These are phyloP conservation scores for Letharia columbiana DNA, from an alignment of 495 filamentous ascomycete species.

Conservation along the genomic window DNA sequence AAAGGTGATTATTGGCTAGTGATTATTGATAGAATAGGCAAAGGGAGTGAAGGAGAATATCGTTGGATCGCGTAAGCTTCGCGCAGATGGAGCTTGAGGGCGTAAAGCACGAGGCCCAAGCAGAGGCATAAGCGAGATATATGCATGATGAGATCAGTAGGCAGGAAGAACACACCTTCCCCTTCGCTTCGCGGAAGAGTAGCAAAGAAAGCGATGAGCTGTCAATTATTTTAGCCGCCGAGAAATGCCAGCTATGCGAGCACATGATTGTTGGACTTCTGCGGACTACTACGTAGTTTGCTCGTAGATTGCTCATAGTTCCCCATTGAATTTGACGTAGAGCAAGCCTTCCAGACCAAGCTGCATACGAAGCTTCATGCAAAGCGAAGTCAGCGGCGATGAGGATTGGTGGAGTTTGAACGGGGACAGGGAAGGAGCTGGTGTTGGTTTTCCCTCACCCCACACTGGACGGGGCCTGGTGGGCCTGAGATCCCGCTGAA, in stretches of 20 bases:
- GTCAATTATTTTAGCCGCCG: slow-evolving; percentile 17
- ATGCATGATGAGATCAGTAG: not conserved
- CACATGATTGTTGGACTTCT: slow-evolving; percentile 17
- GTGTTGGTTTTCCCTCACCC: not conserved
- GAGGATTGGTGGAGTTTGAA: not conserved
- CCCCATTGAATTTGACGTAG: not conserved
- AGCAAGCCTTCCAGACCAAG: not conserved
- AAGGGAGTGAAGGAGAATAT: not conserved
- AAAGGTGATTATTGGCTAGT: not conserved
- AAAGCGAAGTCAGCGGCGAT: not conserved
- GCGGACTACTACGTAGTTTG: slow-evolving; percentile 2
- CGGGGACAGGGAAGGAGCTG: not conserved
- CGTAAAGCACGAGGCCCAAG: not conserved
- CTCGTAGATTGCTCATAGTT: not conserved
- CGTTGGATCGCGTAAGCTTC: not conserved
- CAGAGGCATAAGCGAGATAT: not conserved
- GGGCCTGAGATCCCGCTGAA: not conserved
- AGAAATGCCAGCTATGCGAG: slow-evolving; percentile 4
- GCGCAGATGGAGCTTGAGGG: not conserved
- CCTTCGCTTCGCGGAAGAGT: not conserved
- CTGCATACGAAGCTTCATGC: not conserved
- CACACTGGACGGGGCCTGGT: not conserved
- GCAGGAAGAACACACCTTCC: not conserved
- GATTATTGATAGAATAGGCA: not conserved
- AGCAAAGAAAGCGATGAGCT: slow-evolving; percentile 8